Conservation (phyloP, 371 early-diverging fungal species). For the Batkoa obscura region DNA sequence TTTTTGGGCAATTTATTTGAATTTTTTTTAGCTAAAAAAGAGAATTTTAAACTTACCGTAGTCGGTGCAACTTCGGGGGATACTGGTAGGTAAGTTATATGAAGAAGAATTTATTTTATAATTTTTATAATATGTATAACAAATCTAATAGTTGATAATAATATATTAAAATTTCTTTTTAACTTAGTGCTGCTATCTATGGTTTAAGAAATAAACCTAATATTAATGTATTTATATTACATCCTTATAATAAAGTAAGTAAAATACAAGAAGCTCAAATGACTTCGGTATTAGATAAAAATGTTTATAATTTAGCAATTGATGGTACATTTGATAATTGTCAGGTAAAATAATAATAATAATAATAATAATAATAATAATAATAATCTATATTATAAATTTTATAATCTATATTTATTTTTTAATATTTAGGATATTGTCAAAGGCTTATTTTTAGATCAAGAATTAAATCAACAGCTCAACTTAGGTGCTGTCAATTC, state of each 20-base stretch:
- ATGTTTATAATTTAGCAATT: slow-evolving; percentile 81
- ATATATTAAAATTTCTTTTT: not conserved
- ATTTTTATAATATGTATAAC: not conserved
- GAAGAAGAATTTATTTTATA: too few species aligned
- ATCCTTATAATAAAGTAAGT: slow-evolving; percentile 76
- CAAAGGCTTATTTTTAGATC: slow-evolving; percentile 71
- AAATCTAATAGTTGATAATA: not conserved
- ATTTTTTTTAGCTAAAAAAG: slow-evolving; percentile 54
- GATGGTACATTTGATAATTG: slow-evolving; percentile 95
- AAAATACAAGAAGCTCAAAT: slow-evolving; percentile 94
- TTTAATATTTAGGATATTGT: slow-evolving; percentile 40
- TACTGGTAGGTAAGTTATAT: slow-evolving; percentile 52
- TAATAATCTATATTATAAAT: not conserved
- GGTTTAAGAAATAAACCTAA: slow-evolving; percentile 85
- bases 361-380: not conserved
- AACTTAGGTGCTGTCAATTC: slow-evolving; percentile 90
- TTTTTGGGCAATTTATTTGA: slow-evolving; percentile 93
- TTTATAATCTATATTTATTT: not conserved
- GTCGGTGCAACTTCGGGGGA: slow-evolving; percentile 96
- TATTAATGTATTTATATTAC: slow-evolving; percentile 81
- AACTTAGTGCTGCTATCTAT: slow-evolving; percentile 86
- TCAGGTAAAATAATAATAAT: slow-evolving; percentile 23
- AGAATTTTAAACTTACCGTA: slow-evolving; percentile 51
- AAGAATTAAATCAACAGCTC: slow-evolving; percentile 47
- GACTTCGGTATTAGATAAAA: slow-evolving; percentile 82